Percentiles rank a stretch among this genome's conserved stretches.
Evolutionary conservation across 257 asterid species (phyloP).

Genomic region (Pogostemon cablin): DNA sequence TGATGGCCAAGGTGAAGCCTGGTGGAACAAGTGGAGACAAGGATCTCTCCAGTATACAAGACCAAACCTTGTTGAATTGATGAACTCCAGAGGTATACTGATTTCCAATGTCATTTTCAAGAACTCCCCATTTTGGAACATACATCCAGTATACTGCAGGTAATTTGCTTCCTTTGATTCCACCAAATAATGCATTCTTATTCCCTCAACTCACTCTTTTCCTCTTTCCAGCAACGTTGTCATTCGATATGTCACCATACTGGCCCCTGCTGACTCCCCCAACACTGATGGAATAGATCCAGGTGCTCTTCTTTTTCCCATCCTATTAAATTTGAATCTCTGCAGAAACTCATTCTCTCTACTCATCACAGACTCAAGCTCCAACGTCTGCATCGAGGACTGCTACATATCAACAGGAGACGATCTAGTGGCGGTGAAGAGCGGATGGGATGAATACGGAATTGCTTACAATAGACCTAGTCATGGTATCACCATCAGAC

Average conservation of each 20-base stretch:
- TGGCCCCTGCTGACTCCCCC: conserved; percentile 95
- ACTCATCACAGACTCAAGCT: conserved; percentile 67
- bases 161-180: conserved; percentile 18
- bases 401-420: conserved; percentile 90
- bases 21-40: conserved; percentile 99
- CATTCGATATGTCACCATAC: conserved; percentile 74
- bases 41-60: conserved; percentile 79
- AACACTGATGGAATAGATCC: conserved; percentile 99
- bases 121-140: conserved; percentile 98
- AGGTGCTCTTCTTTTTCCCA: conserved; percentile 42
- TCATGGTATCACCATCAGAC: conserved; percentile 68
- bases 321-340: not conserved
- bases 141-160: conserved; percentile 99
- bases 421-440: conserved; percentile 84
- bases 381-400: conserved; percentile 87
- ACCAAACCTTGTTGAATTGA: conserved; percentile 80
- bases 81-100: conserved; percentile 70
- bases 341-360: not conserved
- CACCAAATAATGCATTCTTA: not conserved
- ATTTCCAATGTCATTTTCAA: conserved; percentile 81
- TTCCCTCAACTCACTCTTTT: not conserved
- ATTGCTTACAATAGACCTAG: conserved; percentile 78
- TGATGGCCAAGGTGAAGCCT: conserved; percentile 90
- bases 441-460: conserved; percentile 97
- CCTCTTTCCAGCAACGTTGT: conserved; percentile 70